Evolutionary conservation across 305 asterid genomes (phyloP).

Genomic region (Solanum chacoense): DNA sequence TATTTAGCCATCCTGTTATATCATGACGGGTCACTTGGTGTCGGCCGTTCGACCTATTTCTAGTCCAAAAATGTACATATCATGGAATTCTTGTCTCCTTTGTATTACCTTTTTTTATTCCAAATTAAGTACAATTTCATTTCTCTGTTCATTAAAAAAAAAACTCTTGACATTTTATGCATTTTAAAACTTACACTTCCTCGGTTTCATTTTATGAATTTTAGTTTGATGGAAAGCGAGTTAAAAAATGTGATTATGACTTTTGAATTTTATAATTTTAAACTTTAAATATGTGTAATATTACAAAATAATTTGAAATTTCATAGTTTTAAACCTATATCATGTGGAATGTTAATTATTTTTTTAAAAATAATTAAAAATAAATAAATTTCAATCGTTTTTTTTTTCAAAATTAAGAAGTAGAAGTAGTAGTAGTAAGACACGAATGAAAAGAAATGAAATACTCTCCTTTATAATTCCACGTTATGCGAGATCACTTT

Average conservation of each 20-base stretch:
- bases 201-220: not conserved
- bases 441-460: not conserved
- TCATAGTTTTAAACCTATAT: too few relatives aligned
- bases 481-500: not conserved
- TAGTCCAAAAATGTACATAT: not conserved
- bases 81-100: not conserved
- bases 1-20: not conserved
- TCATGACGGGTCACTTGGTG: not conserved
- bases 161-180: not conserved
- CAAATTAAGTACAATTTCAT: not conserved
- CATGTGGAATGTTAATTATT: too few relatives aligned
- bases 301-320: too few relatives aligned
- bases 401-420: not conserved
- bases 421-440: not conserved
- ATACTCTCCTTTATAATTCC: not conserved
- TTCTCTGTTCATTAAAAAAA: not conserved
- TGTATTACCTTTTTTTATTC: not conserved
- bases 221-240: not conserved
- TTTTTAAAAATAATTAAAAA: not conserved
- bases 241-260: too few relatives aligned
- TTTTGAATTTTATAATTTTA: not conserved
- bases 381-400: fast-evolving
- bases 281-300: not conserved
- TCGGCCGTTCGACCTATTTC: not conserved
- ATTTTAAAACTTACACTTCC: not conserved